Evolutionary conservation across 345 rosid genomes (phyloP), one percentile per base, ranked within the genome.

Genomic region (Abelmoschus esculentus): DNA sequence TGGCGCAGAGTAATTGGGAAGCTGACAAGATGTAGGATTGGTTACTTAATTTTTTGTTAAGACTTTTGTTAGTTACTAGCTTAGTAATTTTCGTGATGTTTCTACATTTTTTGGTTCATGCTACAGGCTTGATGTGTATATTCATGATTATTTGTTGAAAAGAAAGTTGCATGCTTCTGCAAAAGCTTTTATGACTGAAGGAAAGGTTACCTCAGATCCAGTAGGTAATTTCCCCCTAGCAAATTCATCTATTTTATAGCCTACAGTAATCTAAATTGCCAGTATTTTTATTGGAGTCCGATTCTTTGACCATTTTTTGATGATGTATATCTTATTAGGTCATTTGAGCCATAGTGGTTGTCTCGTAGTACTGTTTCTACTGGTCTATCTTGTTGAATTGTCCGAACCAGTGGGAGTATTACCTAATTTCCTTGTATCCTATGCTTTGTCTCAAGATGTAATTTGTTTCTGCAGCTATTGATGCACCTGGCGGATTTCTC

Each of bases 401-500:
- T 36, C 40, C 40, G 7, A 36, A 36, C 40, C 40, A 36, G 40
- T 36, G 40, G 8, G 40, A 36, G 40, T 36, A 36, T 36, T 36
- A 36, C 40, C 40, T 36, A 36, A 36, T 36, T 36, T 36, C 40
- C 40, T 36, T 6, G 40, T 36, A 36, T 6, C 40, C 7, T 36
- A 36, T 6, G 40, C 40, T 36, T 36, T 36, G 40, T 36, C 40
- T 36, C 49, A 17, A 60, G 57, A 29, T 66, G 55, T 65, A 29
- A 67, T 7, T 61, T 61, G 34, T 44, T 47, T 73, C 57, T 74
- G 74, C 76, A 89, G 91, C 89, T 36, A 89, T 89, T 75, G 89
- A 89, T 77, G 91, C 86, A 17, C 89, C 93, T 4, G 90, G 86
- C 50, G 93, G 93, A 65, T 89, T 89, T 83, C 87, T 89, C 15